Percentiles rank a stretch among this genome's conserved stretches.
phyloP scores from a whole-genome alignment of 192 early-diverging fungal species.

The Coemansia sp. region DNA sequence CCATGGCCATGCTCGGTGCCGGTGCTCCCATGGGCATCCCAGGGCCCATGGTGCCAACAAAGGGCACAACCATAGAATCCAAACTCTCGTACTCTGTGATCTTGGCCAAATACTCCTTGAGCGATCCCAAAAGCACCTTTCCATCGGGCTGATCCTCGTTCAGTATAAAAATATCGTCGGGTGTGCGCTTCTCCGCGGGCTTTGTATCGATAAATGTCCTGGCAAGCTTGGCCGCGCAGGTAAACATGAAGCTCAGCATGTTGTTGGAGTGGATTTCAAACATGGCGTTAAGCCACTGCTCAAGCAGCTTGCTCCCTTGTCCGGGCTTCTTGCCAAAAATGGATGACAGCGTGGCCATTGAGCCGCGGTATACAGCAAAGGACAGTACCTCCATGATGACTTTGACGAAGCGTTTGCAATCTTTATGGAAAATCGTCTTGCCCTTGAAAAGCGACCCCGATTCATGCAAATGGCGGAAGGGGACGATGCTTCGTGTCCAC shows the following conservation, averaged over 20 bases:
- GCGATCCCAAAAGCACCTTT: not conserved
- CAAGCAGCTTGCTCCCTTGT: slow-evolving; percentile 23
- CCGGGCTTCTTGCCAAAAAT: slow-evolving; percentile 10
- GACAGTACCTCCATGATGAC: slow-evolving; percentile 25
- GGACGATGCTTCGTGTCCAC: slow-evolving; percentile 38
- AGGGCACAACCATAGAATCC: slow-evolving; percentile 1
- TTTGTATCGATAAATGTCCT: slow-evolving; percentile 15
- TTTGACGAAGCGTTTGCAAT: slow-evolving; percentile 44
- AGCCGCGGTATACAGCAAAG: not conserved
- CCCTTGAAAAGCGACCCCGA: slow-evolving; percentile 28
- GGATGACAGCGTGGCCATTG: not conserved
- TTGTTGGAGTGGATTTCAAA: slow-evolving; percentile 18
- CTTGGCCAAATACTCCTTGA: slow-evolving; percentile 19
- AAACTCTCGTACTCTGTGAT: slow-evolving; percentile 12
- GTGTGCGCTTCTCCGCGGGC: not conserved
- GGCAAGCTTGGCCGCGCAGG: slow-evolving; percentile 15
- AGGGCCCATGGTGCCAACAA: not conserved
- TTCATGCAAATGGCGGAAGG: slow-evolving; percentile 23
- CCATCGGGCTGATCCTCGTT: not conserved
- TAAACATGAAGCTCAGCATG: slow-evolving; percentile 22
- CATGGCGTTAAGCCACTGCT: slow-evolving; percentile 40
- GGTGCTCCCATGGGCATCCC: not conserved
- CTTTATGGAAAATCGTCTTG: slow-evolving; percentile 35
- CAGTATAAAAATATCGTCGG: slow-evolving; percentile 6
- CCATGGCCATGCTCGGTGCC: no score